phyloP scores from a whole-genome alignment of 306 rosid genomes.

The Quercus aquifolioides region DNA sequence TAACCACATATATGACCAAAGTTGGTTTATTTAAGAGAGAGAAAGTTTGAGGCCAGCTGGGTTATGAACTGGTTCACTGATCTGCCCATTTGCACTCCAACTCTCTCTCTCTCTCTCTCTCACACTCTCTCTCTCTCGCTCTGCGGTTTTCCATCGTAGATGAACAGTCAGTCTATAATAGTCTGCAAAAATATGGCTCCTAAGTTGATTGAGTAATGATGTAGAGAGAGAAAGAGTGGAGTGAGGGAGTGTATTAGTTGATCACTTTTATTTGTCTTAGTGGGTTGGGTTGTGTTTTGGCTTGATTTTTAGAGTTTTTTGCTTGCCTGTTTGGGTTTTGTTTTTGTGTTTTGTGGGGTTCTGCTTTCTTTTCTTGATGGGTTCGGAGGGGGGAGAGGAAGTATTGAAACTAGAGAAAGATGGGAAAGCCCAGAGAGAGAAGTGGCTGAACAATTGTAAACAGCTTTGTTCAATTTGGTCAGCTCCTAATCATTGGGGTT shows the following conservation, averaged over 20 bases:
- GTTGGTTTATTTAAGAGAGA: slow-evolving; percentile 52
- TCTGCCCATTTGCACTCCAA: neutral
- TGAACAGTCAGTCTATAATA: slow-evolving; percentile 18
- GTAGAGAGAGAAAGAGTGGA: slow-evolving; percentile 31
- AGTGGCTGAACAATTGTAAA: slow-evolving; percentile 18
- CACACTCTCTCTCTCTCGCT: neutral
- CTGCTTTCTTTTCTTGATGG: slow-evolving; percentile 37
- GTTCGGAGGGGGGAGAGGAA: slow-evolving; percentile 40
- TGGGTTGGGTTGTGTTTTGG: neutral
- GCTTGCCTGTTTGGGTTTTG: slow-evolving; percentile 3
- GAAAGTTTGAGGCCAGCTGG: slow-evolving; percentile 27
- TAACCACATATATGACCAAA: slow-evolving; percentile 42
- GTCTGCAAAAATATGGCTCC: neutral
- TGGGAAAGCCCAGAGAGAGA: slow-evolving; percentile 28
- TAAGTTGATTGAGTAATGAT: slow-evolving; percentile 34
- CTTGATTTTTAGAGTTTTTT: neutral
- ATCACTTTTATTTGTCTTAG: slow-evolving; percentile 3
- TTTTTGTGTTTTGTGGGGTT: slow-evolving; percentile 12
- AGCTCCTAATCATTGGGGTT: slow-evolving; percentile 33
- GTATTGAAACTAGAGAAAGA: slow-evolving; percentile 22
- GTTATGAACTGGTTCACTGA: slow-evolving; percentile 49
- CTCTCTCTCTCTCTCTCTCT: neutral
- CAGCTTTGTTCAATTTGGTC: slow-evolving; percentile 38
- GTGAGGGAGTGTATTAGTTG: slow-evolving; percentile 6
- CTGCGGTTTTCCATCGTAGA: slow-evolving; percentile 21